Percentiles rank a stretch among this genome's conserved stretches.
Evolutionary conservation across 2,329 filamentous ascomycete genomes (phyloP).

Genomic region (Diaporthe helianthi): DNA sequence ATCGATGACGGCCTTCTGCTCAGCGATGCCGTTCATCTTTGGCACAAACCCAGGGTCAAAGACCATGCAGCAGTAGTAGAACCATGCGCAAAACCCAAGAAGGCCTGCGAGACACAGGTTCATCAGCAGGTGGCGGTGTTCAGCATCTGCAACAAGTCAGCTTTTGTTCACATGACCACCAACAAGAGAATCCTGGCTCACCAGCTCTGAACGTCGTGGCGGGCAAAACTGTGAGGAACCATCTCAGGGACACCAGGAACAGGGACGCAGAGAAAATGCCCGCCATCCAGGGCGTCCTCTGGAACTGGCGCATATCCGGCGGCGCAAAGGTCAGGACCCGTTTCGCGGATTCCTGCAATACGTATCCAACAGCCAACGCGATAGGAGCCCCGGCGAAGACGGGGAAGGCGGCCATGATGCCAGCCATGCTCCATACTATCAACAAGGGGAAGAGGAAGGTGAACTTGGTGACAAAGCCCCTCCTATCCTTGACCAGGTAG

Average conservation of each 20-base stretch:
- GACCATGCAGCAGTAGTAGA: slow-evolving; percentile 85
- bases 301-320: slow-evolving; percentile 85
- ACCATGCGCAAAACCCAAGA: slow-evolving; percentile 76
- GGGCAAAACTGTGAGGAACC: slow-evolving; percentile 75
- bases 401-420: slow-evolving; percentile 75
- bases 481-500: slow-evolving; percentile 77
- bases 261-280: slow-evolving; percentile 91
- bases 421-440: slow-evolving; percentile 74
- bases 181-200: slow-evolving; percentile 47
- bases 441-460: slow-evolving; percentile 89
- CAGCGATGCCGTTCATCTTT: slow-evolving; percentile 85
- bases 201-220: slow-evolving; percentile 54
- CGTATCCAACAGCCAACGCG: slow-evolving; percentile 69
- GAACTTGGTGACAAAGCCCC: slow-evolving; percentile 81
- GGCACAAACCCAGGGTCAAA: slow-evolving; percentile 93
- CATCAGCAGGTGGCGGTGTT: slow-evolving; percentile 70
- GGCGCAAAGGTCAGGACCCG: slow-evolving; percentile 84
- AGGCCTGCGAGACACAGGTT: slow-evolving; percentile 77
- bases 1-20: slow-evolving; percentile 88
- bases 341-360: slow-evolving; percentile 78
- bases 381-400: slow-evolving; percentile 80
- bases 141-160: slow-evolving; percentile 60
- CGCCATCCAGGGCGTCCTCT: slow-evolving; percentile 93
- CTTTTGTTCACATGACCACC: not conserved
- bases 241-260: slow-evolving; percentile 81